Base-by-base conservation (phyloP, 1,284 basidiomycete genomes). In the Melampsora larici-populina region DNA sequence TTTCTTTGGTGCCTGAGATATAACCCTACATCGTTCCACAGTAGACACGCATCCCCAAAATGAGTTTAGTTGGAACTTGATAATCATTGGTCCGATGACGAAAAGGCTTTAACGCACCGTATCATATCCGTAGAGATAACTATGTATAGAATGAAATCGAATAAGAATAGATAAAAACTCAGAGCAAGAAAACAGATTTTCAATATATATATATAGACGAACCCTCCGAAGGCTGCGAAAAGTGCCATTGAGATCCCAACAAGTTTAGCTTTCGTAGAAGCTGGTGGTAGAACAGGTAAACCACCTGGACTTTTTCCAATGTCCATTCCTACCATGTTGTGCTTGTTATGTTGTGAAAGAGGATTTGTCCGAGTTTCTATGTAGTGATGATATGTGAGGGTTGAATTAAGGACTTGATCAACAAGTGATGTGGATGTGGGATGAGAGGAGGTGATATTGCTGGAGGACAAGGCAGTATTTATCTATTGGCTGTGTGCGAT, bases 161-260 rank as follows among this genome's bases (percentile, higher is more conserved):
- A 64, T 7, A 64, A 36, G 24, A 11, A 64, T 18, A 40, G 62
- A 18, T 18, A 48, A 66, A 55, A 74, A 74, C n/a, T n/a, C 48
- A 29, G 17, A 46, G 36, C 26, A 18, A 26, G 26, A 55, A 8
- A 36, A 48, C 24, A n/a, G n/a, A 33, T 43, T 15, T 18, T 33
- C 6, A 31, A n/a, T n/a, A 36, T 4, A 24, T n/a, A 58, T 58
- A 24, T 24, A 70, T 24, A 18, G 66, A 78, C 67, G 9, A 36
- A 70, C 67, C 75, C 75, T 70, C 75, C 75, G 49, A 78, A 78
- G 31, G 75, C 75, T 2, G 75, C 75, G 70, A 78, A 78, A n/a
- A 78, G 18, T 2, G 68, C 75, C 75, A 78, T 78, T 26, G 60
- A 43, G 18, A 78, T 65, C 21, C 75, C 75, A 1, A 78, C 75